A percentile compares a stretch with the other conserved stretches of the same genome.
These are phyloP conservation scores for Ophiocordyceps australis DNA, from an alignment of 2,329 filamentous ascomycete species.

Conservation along the genomic window DNA sequence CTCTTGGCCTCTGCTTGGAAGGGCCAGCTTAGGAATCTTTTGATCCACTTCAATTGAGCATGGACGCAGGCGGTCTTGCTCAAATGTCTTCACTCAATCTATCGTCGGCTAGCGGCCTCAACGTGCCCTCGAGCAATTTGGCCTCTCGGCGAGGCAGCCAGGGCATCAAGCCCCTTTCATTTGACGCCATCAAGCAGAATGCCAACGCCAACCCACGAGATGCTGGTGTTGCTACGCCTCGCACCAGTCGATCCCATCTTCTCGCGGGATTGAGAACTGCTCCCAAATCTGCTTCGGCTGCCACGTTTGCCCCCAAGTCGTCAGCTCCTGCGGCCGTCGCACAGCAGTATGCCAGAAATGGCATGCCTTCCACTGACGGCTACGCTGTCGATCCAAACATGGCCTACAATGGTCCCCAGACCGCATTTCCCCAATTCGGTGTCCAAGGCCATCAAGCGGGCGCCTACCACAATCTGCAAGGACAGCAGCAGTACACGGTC, in stretches of 20 bases:
- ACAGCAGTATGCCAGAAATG: slow-evolving; percentile 24
- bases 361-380: slow-evolving; percentile 25
- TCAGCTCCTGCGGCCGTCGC: too few relatives aligned
- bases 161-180: slow-evolving; percentile 79
- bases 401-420: slow-evolving; percentile 33
- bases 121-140: slow-evolving; percentile 67
- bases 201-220: slow-evolving; percentile 44
- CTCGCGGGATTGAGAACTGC: slow-evolving; percentile 86
- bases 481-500: slow-evolving; percentile 44
- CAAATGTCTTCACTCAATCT: slow-evolving; percentile 91
- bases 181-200: slow-evolving; percentile 51
- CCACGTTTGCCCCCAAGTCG: slow-evolving; percentile 24
- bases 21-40: too few relatives aligned
- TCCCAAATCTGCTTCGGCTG: slow-evolving; percentile 64
- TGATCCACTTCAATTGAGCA: too few relatives aligned
- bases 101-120: slow-evolving; percentile 50
- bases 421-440: slow-evolving; percentile 32
- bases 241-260: slow-evolving; percentile 87
- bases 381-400: slow-evolving; percentile 22
- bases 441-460: slow-evolving; percentile 14
- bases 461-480: slow-evolving; percentile 12
- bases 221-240: slow-evolving; percentile 59
- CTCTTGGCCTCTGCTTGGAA: too few relatives aligned
- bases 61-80: slow-evolving; percentile 98
- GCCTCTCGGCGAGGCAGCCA: slow-evolving; percentile 71